Evolutionary conservation across 371 early-diverging fungal species (phyloP).

Genomic region (Mortierella sp.): DNA sequence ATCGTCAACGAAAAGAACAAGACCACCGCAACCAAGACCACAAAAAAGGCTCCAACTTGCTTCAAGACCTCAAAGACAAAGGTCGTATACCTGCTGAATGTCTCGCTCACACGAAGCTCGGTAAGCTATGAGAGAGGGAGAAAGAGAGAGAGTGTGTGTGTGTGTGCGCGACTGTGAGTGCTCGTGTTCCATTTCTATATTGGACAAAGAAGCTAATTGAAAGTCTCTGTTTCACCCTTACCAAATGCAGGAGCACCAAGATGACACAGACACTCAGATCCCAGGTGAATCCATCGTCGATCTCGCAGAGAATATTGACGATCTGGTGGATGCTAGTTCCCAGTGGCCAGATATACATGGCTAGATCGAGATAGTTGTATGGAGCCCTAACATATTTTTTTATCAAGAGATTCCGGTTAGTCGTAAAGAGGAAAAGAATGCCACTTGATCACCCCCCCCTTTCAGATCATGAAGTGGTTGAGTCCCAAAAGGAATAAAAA

Average conservation of each 20-base stretch:
- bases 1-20: constrained; percentile 16
- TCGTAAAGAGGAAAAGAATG: no score
- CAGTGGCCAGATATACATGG: constrained; percentile 16
- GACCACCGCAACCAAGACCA: constrained; percentile 25
- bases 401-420: no score
- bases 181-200: neutral
- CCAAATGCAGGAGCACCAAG: constrained; percentile 8
- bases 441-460: no score
- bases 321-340: constrained; percentile 21
- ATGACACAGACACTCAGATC: constrained; percentile 6
- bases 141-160: neutral
- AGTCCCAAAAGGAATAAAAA: no score
- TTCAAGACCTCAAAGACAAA: constrained; percentile 15
- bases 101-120: constrained; percentile 24
- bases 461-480: no score
- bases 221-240: no score
- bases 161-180: neutral
- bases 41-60: constrained; percentile 20
- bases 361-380: constrained; percentile 22
- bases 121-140: constrained; percentile 12
- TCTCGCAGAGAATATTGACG: no score
- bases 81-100: constrained; percentile 19
- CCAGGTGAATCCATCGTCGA: no score
- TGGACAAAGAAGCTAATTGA: neutral
- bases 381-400: constrained; percentile 15